Base-by-base conservation (phyloP, 2,329 filamentous ascomycete genomes). In the Ceratocystis variospora region DNA sequence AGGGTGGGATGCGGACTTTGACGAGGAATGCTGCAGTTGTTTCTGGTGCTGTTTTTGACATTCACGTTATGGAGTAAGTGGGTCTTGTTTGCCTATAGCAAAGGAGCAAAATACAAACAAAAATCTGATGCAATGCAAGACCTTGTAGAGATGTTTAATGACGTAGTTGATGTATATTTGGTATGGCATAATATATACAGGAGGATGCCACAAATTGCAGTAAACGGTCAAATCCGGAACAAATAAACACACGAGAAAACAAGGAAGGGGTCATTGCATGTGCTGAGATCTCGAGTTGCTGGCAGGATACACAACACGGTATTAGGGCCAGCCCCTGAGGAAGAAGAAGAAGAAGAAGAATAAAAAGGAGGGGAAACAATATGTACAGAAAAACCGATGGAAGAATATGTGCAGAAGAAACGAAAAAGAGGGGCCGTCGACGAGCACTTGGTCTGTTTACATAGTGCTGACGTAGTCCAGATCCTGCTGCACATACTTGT, bases 401-500 rank as follows among this genome's bases (percentile, higher is more conserved):
- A 44, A 31, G 22, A n/a, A 64, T 41, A 61, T 50, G 48, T 53
- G 41, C 44, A 68, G 19, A 64, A 61, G 22, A 66, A 57, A 1
- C n/a, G 22, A 17, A 22, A 8, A 59, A 57, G 28, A 15, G 19
- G 15, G 28, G 28, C 22, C 12, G 28, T 17, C 53, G 1, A 31
- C 25, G 1, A 17, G 15, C 53, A 57, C 44, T 25, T 62, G 15
- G 48, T 5, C 3, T n/a, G 63, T 61, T 41, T 66, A 68, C 63
- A 68, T 62, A 44, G 70, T 68, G 31, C 64, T 64, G 28, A 72
- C 71, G 64, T 71, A 73, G 53, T 74, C 70, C 31, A 72, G 70
- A 68, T 79, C 77, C 71, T 73, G 66, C 66, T 72, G 65, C 45
- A 71, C 73, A 71, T 73, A 78, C 10, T 68, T 68, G 66, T 72